phyloP scores from a whole-genome alignment of 345 rosid species.

The Hibiscus syriacus region DNA sequence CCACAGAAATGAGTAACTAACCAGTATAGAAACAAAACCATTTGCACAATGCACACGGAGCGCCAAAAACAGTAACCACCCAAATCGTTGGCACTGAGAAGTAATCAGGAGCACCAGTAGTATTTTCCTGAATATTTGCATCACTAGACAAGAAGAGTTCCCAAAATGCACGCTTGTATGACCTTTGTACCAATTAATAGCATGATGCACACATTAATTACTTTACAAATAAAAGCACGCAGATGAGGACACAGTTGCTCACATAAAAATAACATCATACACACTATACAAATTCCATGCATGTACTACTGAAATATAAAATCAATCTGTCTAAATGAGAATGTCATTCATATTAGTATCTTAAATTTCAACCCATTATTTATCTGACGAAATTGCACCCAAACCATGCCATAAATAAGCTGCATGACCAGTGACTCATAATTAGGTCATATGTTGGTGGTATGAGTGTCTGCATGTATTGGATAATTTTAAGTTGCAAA shows the following conservation, averaged over 20 bases:
- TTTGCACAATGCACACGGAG: conserved; percentile 81
- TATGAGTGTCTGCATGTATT: not conserved
- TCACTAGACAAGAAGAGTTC: conserved; percentile 62
- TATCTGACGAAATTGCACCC: not conserved
- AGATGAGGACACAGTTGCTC: not conserved
- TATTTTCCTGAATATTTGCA: conserved; percentile 31
- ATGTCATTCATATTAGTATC: not conserved
- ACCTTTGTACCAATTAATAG: conserved; percentile 41
- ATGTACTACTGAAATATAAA: not conserved
- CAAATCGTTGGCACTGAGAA: conserved; percentile 63
- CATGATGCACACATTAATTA: conserved; percentile 2
- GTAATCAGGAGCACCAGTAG: conserved; percentile 29
- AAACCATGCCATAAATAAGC: not conserved
- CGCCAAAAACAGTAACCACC: conserved; percentile 90
- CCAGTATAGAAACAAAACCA: conserved; percentile 86
- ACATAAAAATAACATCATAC: not conserved
- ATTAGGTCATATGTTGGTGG: not conserved
- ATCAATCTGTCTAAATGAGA: conserved; percentile 1
- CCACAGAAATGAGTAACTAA: conserved; percentile 29
- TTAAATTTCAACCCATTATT: not conserved
- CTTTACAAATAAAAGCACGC: not conserved
- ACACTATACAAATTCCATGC: not conserved
- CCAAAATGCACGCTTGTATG: conserved; percentile 62
- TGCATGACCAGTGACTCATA: not conserved
- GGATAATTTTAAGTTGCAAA: not conserved